Evolutionary conservation across 148 eudicot genomes (phyloP).

Genomic region (Simmondsia chinensis): DNA sequence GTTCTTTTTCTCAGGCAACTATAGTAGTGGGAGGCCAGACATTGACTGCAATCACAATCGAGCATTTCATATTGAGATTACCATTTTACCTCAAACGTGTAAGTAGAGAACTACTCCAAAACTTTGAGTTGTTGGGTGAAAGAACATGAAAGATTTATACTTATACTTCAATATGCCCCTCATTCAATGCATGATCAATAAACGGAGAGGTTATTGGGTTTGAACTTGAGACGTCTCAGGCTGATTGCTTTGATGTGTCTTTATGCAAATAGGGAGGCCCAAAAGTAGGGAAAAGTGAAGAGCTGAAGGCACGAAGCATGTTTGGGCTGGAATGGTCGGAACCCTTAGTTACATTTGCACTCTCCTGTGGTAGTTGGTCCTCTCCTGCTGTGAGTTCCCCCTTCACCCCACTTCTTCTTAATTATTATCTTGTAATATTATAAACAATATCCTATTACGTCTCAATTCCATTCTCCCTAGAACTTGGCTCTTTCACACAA

Average conservation of each 20-base stretch:
- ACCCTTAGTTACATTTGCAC: constrained; percentile 82
- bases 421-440: not conserved
- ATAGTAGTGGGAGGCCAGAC: constrained; percentile 54
- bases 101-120: constrained; percentile 17
- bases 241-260: too few relatives aligned
- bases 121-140: too few relatives aligned
- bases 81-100: constrained; percentile 56
- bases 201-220: too few relatives aligned
- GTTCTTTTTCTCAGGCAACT: constrained; percentile 33
- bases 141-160: too few relatives aligned
- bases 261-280: constrained; percentile 26
- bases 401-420: constrained; percentile 8
- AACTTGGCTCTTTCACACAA: too few relatives aligned
- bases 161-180: too few relatives aligned
- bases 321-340: constrained; percentile 81
- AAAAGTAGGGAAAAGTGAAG: constrained; percentile 36
- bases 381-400: constrained; percentile 79
- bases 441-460: not conserved
- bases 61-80: constrained; percentile 63
- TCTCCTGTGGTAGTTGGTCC: constrained; percentile 91
- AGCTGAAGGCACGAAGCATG: constrained; percentile 30
- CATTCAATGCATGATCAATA: too few relatives aligned
- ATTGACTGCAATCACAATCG: constrained; percentile 59
- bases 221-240: not conserved
- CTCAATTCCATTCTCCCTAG: not conserved